A percentile compares a stretch with the other conserved stretches of the same genome.
Evolutionary conservation across 129 eudicot species (phyloP).

Genomic region (Silybum marianum): DNA sequence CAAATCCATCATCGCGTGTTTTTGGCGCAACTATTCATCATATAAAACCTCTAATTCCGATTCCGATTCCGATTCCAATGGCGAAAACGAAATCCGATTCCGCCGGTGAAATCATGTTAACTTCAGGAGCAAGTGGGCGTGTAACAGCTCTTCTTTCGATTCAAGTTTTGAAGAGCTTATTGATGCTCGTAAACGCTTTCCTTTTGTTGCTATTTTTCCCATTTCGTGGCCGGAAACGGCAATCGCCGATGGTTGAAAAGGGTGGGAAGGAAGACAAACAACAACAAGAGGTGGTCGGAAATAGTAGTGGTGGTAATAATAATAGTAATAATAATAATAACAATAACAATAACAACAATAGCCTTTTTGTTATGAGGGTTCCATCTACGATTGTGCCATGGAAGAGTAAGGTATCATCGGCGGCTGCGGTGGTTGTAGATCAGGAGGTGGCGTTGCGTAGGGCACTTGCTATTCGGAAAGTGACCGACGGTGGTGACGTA

Average conservation of each 20-base stretch:
- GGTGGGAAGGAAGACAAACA: conserved; percentile 18
- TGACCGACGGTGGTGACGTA: conserved; percentile 42
- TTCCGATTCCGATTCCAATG: conserved; percentile 21
- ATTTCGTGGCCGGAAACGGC: conserved; percentile 60
- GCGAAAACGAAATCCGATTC: conserved; percentile 27
- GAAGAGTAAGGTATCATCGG: conserved; percentile 47
- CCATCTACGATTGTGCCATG: conserved; percentile 63
- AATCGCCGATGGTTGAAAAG: conserved; percentile 21
- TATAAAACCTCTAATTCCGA: neutral
- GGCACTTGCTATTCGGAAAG: conserved; percentile 69
- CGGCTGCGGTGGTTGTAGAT: conserved; percentile 49
- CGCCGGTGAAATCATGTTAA: conserved; percentile 44
- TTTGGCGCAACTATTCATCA: neutral
- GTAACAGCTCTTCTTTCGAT: conserved; percentile 64
- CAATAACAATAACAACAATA: too few relatives aligned
- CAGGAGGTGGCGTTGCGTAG: conserved; percentile 74
- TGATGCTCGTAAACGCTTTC: conserved; percentile 58
- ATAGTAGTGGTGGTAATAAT: neutral
- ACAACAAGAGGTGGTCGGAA: conserved; percentile 28
- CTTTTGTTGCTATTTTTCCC: conserved; percentile 57
- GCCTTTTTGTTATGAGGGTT: conserved; percentile 41
- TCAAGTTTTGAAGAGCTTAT: conserved; percentile 53
- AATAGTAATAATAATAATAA: too few relatives aligned
- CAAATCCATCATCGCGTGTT: conserved; percentile 8
- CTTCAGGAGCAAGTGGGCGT: conserved; percentile 92